Conservation (phyloP, 139 green algal genomes). For the Chlamydomonas eustigma region DNA sequence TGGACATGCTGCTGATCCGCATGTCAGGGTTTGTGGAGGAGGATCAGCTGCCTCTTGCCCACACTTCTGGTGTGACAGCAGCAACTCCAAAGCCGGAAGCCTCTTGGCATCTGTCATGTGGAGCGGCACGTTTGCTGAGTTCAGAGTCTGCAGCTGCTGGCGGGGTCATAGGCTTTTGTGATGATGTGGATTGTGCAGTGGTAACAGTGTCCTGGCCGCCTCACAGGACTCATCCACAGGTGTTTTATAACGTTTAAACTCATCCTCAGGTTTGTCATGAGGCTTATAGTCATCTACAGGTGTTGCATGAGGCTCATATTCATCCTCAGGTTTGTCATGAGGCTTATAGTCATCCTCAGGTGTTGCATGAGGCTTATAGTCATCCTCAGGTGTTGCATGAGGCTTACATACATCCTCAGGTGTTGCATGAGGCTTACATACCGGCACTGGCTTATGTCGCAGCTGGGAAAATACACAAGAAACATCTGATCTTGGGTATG, state of each 20-base stretch:
- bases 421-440: conserved; percentile 37
- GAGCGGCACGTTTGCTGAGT: conserved; percentile 18
- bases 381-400: conserved; percentile 21
- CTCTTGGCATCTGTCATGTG: conserved; percentile 32
- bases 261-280: conserved; percentile 26
- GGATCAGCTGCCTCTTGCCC: conserved; percentile 6
- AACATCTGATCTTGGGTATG: conserved; percentile 58
- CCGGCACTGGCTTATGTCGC: conserved; percentile 66
- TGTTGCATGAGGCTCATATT: conserved; percentile 36
- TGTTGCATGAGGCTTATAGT: conserved; percentile 10
- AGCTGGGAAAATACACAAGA: conserved; percentile 62
- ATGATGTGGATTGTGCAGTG: conserved; percentile 66
- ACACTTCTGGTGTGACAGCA: background rate
- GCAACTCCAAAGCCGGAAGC: background rate
- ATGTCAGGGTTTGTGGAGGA: too few relatives aligned
- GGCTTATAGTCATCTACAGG: conserved; percentile 49
- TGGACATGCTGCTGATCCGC: conserved; percentile 15
- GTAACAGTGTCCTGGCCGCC: conserved; percentile 21
- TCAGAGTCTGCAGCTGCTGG: conserved; percentile 17
- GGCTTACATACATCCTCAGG: conserved; percentile 2
- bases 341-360: conserved; percentile 15
- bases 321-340: conserved; percentile 54
- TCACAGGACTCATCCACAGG: background rate
- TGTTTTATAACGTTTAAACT: conserved; percentile 26
- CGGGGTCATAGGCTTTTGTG: conserved; percentile 38